Base-by-base conservation (phyloP, 2,329 filamentous ascomycete genomes). In the Cercospora nicotianae region DNA sequence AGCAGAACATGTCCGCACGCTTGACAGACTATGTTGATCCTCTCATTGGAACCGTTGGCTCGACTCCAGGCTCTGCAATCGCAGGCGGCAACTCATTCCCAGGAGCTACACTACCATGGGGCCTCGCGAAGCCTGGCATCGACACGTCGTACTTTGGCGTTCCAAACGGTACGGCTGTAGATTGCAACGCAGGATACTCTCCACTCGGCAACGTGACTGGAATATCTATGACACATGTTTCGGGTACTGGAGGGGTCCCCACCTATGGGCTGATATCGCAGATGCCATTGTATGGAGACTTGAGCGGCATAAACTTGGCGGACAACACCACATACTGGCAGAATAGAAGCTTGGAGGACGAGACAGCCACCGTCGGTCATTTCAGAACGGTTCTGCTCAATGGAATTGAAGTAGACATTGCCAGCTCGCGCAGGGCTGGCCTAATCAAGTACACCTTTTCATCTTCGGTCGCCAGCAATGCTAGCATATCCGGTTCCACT, bases 41-140 rank as follows among this genome's bases (percentile, higher is more conserved):
- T 1, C 80, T 84, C 55, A 83, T 84, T 20, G 83, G 82, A 6
- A 81, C 81, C 0, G 82, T 83, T 70, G 82, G 82, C 7, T 80
- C 80, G 0, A 80, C 79, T 36, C 71, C 80, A 3, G 81, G 82
- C 3, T 75, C 77, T 7, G 72, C 71, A 67, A 81, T 79, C 69
- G 79, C 77, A 9, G 79, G 79, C 9, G 80, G 80, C 30, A 79
- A 81, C 65, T 76, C 79, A 12, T 81, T 81, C 53, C 78, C 80
- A 4, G 80, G 80, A 8, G 76, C 76, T 5, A 70, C 76, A 6
- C 70, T 79, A 6, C 80, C 80, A 2, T 81, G 80, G 67, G 78
- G 77, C 7, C 80, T 81, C 77, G 79, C 80, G 12, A 81, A 81
- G 61, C 71, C 79, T 1, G 80, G 80, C 6, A 71, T 81, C 23